Base-by-base conservation (phyloP, 129 eudicot species). In the Logfia minima region DNA sequence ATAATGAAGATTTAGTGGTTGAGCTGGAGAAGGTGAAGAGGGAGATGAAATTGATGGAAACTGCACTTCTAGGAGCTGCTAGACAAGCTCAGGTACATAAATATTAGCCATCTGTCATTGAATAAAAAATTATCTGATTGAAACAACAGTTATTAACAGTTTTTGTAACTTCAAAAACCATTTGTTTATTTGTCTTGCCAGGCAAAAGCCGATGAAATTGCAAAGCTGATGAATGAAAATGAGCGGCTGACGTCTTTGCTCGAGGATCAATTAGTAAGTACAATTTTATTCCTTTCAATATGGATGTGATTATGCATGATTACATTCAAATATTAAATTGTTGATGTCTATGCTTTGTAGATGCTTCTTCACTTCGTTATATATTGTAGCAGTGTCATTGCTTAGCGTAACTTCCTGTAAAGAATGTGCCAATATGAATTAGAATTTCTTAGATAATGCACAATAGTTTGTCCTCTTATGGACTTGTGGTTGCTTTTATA, bases 181-280 rank as follows among this genome's bases (percentile, higher is more conserved):
- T 37, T 58, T 28, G 3, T 48, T 69, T 59, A 19, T 48, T 5
- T 63, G 16, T 75, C 16, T 28, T 84, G 26, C 76, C 85, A 94
- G 98, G 87, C 97, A 79, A 94, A 94, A 85, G 98, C 98, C 32
- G 97, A 94, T 80, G 98, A 94, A 86, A 89, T 94, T 78, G 93
- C 92, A 74, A 91, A 83, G 71, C 53, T 94, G 81, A 91, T 89
- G 98, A 89, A 86, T 77, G 98, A 91, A 77, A 94, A 94, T 76
- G 98, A 94, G 89, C 98, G 84, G 76, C 85, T 94, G 79, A 91
- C 91, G 87, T 78, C 88, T 66, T 84, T 82, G 39, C 83, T 91
- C 23, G 97, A 91, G 77, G 98, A 94, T 74, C 74, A 88, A 70
- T 84, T 74, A 88, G 96, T 89, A 79, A 76, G 88, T 84, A 34